Evolutionary conservation across 1,284 basidiomycete genomes (phyloP).

Genomic region (Ganoderma lingzhi): DNA sequence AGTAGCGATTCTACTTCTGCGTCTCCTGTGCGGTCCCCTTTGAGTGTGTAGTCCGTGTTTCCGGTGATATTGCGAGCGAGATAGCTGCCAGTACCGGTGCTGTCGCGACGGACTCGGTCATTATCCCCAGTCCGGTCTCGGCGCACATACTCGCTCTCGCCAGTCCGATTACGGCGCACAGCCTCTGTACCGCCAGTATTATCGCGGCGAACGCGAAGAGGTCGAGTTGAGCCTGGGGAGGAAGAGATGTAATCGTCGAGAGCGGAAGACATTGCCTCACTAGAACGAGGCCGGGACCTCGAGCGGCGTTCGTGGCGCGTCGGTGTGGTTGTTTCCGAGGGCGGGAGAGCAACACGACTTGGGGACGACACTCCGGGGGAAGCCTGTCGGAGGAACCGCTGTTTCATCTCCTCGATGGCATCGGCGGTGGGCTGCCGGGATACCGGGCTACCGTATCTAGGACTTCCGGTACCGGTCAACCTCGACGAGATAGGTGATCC

Average conservation of each 20-base stretch:
- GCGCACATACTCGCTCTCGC: conserved; percentile 22
- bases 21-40: conserved; percentile 35
- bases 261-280: conserved; percentile 20
- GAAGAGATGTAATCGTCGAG: conserved; percentile 7
- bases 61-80: conserved; percentile 28
- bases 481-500: conserved; percentile 26
- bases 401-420: conserved; percentile 72
- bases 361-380: conserved; percentile 37
- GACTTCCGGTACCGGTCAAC: conserved; percentile 31
- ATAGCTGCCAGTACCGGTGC: conserved; percentile 17
- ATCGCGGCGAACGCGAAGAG: conserved; percentile 25
- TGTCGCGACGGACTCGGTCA: conserved; percentile 13
- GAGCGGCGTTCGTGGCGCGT: conserved; percentile 35
- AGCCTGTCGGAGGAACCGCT: conserved; percentile 54
- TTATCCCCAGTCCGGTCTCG: conserved; percentile 29
- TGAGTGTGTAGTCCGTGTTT: conserved; percentile 27
- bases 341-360: conserved; percentile 20
- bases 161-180: conserved; percentile 32
- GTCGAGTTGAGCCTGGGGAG: conserved; percentile 5
- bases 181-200: conserved; percentile 17
- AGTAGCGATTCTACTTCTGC: conserved; percentile 41
- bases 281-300: conserved; percentile 35
- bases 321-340: conserved; percentile 36
- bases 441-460: conserved; percentile 37
- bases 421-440: conserved; percentile 50